Evolutionary conservation across 2,329 filamentous ascomycete genomes (phyloP), one percentile per base, ranked within the genome.

Genomic region (Alternaria atra): DNA sequence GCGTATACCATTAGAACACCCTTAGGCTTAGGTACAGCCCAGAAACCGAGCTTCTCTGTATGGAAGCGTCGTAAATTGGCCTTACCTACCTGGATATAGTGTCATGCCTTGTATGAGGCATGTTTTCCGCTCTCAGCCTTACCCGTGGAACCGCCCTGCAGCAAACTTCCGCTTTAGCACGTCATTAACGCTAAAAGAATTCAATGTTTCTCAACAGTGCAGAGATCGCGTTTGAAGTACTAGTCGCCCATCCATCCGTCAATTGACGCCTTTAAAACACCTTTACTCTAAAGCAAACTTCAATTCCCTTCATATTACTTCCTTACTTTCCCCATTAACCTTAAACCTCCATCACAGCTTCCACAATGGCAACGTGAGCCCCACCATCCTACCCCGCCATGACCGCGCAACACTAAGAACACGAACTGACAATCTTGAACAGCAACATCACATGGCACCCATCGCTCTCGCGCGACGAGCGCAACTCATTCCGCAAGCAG

Each of bases 401-500:
- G 42, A 61, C 29, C 52, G 25, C 50, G 39, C 40, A 35, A 46
- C 42, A 43, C 29, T 55, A 20, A 27, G 15, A 23, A 50, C 30
- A 50, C 32, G 20, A 37, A 57, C 52, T 72, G 52, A 73, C 67
- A 60, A 32, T 39, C 37, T 13, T 34, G 10, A 40, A 39, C 77
- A 95, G 92, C 79, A 95, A 95, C 86, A 94, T 95, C 80, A 94
- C 91, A 80, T 95, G 92, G 92, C 92, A 95, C 84, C 85, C 89
- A 8, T 91, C 90, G 64, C 90, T 95, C 77, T 91, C 90, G 56
- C 91, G 91, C 81, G 80, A 84, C 64, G 92, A 95, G 86, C 91
- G 92, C 80, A 90, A 87, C 80, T 78, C 85, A 69, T 83, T 87
- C 71, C 92, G 93, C 81, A 88, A 90, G 80, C 95, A 99, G 82